Percentiles rank a stretch among this genome's conserved stretches.
Conservation (phyloP, 768 basidiomycete genomes). For the Termitomyces sp. region DNA sequence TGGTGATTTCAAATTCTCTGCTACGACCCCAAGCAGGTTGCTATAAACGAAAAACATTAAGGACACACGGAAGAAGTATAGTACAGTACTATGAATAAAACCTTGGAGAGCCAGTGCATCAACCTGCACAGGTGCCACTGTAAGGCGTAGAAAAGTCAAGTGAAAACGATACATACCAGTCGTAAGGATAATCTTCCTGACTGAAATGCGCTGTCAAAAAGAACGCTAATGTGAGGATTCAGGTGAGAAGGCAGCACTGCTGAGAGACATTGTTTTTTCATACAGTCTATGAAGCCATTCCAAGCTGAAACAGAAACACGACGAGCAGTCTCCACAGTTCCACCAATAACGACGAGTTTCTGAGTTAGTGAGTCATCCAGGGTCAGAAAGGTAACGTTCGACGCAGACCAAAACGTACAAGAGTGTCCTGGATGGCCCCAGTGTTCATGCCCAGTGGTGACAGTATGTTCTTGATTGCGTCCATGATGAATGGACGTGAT, state of each 20-base stretch:
- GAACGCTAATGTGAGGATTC: conserved; percentile 46
- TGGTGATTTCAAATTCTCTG: conserved; percentile 87
- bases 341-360: conserved; percentile 90
- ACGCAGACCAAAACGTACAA: conserved; percentile 39
- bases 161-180: conserved; percentile 47
- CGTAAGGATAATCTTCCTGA: conserved; percentile 83
- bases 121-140: conserved; percentile 42
- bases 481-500: conserved; percentile 40
- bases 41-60: conserved; percentile 28
- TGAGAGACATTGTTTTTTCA: conserved; percentile 13
- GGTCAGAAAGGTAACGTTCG: background rate
- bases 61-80: background rate
- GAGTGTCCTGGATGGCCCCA: conserved; percentile 70
- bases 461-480: conserved; percentile 62
- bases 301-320: conserved; percentile 79
- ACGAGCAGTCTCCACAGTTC: conserved; percentile 82
- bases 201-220: conserved; percentile 87
- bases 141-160: conserved; percentile 4
- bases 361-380: conserved; percentile 21
- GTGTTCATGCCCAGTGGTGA: conserved; percentile 67
- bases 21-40: conserved; percentile 90
- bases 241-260: background rate
- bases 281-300: conserved; percentile 88
- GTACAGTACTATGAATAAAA: conserved; percentile 15
- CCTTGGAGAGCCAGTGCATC: conserved; percentile 89